phyloP scores from a whole-genome alignment of 129 eudicot species.

The carrot (Daucus carota) region DH1_v3.0 NC_030384.2:29804501-29805000 shows the following conservation, averaged over 20 bases:
- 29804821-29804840: slow-evolving; percentile 37
- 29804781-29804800: slow-evolving; percentile 3
- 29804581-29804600: background rate
- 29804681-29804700: background rate
- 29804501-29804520: too few species aligned
- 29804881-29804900: slow-evolving; percentile 89
- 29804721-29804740: background rate
- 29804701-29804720: background rate
- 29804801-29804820: background rate
- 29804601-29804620: background rate
- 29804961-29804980: background rate
- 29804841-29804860: slow-evolving; percentile 81
- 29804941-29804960: background rate
- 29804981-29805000: background rate
- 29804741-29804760: background rate
- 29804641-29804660: background rate
- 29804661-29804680: background rate
- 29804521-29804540: too few species aligned
- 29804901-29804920: slow-evolving; percentile 81
- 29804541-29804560: too few species aligned
- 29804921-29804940: slow-evolving; percentile 42
- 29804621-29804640: background rate
- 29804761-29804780: background rate
- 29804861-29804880: slow-evolving; percentile 89
- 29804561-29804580: too few species aligned